These are phyloP conservation scores for Nakazawaea wickerhamii DNA, from an alignment of 805 yeast genomes.

Conservation along the genomic window DNA sequence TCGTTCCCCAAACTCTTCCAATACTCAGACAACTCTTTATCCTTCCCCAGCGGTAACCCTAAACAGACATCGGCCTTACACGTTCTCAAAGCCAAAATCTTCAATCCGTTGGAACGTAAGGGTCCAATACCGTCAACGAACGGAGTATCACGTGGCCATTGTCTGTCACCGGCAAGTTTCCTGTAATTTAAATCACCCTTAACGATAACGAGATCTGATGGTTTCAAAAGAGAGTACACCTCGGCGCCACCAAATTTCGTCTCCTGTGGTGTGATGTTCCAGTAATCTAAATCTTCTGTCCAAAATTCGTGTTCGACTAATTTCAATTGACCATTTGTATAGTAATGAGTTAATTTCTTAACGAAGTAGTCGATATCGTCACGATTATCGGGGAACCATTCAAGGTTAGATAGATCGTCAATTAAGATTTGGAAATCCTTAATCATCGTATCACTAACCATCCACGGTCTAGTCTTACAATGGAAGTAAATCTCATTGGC, in stretches of 20 bases:
- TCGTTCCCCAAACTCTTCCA: conserved; percentile 59
- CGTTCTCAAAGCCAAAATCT: conserved; percentile 76
- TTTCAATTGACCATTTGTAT: conserved; percentile 40
- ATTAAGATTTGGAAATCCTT: conserved; percentile 65
- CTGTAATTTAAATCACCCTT: conserved; percentile 97
- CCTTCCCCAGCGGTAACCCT: conserved; percentile 70
- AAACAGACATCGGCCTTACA: conserved; percentile 95
- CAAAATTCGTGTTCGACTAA: conserved; percentile 70
- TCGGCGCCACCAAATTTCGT: conserved; percentile 51
- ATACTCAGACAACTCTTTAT: conserved; percentile 55
- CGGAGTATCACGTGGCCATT: conserved; percentile 80
- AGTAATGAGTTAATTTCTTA: conserved; percentile 37
- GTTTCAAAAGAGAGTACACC: conserved; percentile 53
- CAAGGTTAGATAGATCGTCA: conserved; percentile 45
- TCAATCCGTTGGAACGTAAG: conserved; percentile 57
- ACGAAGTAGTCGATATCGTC: conserved; percentile 45
- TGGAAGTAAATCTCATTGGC: conserved; percentile 67
- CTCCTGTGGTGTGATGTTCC: conserved; percentile 56
- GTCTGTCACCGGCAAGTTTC: conserved; percentile 85
- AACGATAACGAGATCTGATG: conserved; percentile 70
- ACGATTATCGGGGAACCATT: conserved; percentile 46
- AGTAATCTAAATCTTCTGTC: conserved; percentile 76
- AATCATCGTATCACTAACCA: conserved; percentile 92
- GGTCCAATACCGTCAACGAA: conserved; percentile 67
- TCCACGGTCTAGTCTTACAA: conserved; percentile 92